A percentile compares a stretch with the other conserved stretches of the same genome.
phyloP scores from a whole-genome alignment of 1,284 basidiomycete genomes.

The Cryptococcus maquisensis region DNA sequence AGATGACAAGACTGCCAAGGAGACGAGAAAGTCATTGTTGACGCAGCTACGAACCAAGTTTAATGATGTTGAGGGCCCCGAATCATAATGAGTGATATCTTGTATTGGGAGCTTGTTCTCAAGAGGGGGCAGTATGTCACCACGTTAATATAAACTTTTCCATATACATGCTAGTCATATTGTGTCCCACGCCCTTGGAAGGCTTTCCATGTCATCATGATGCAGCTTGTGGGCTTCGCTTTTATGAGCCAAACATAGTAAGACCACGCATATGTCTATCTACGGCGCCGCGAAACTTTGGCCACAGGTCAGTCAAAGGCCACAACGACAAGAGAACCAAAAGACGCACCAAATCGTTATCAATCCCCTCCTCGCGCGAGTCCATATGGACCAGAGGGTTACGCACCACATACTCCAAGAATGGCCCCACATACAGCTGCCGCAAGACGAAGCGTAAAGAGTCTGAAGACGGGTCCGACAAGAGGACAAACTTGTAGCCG shows the following conservation, averaged over 20 bases:
- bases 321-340: background rate
- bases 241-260: slow-evolving; percentile 44
- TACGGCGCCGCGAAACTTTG: slow-evolving; percentile 73
- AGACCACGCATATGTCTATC: slow-evolving; percentile 62
- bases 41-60: slow-evolving; percentile 70
- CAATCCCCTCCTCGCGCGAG: slow-evolving; percentile 72
- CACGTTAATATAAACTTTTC: background rate
- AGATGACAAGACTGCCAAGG: slow-evolving; percentile 59
- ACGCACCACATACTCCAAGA: slow-evolving; percentile 86
- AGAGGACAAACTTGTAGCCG: slow-evolving; percentile 91
- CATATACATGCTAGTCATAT: background rate
- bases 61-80: slow-evolving; percentile 3
- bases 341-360: slow-evolving; percentile 62
- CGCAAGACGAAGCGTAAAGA: slow-evolving; percentile 76
- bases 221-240: background rate
- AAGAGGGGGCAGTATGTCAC: background rate
- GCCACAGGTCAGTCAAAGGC: background rate
- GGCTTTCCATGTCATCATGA: background rate
- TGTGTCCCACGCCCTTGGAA: background rate
- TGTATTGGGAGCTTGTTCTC: background rate
- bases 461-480: slow-evolving; percentile 79
- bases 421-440: slow-evolving; percentile 89
- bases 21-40: slow-evolving; percentile 76
- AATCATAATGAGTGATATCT: background rate
- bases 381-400: slow-evolving; percentile 84